Base-by-base conservation (phyloP, 352 stramenopile species). In the Pythium brachiatum region DNA sequence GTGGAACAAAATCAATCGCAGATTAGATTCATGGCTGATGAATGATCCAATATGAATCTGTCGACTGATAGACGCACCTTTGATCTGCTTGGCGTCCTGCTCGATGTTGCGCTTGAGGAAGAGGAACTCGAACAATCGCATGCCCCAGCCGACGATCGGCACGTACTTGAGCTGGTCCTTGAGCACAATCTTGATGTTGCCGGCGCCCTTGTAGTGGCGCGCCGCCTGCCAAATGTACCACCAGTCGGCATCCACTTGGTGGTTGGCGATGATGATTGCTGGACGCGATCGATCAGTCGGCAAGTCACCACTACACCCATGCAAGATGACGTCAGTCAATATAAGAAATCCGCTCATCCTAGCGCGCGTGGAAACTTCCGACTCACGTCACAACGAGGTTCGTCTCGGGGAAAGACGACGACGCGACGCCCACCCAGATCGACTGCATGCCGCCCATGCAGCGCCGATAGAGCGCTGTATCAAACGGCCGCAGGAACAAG, bases 211-310 rank as follows among this genome's bases (percentile, higher is more conserved):
- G 26, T 79, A 58, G 18, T 75, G 59, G 7, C 85, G 83, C 62
- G 88, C 80, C 27, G 90, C 80, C 64, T 94, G 83, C 83, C 92
- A 97, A 47, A 97, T 81, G 68, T 94, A 97, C 92, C 91, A 98
- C 77, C 90, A 97, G 75, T 98, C 94, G 12, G 81, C 88, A 70
- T 98, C 89, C 34, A 95, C 80, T 47, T 97, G 77, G 73, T 98
- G 92, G 75, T 98, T 98, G 8, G 77, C 85, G 26, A 97, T 85
- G 62, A 97, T 78, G 60, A 98, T 92, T 7, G 74, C 82, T 13
- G 89, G 89, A 16, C 89, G 88, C 12, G 83, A 67, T 20, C 69
- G 69, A 58, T 93, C 86, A 5, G 70, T 76, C 20, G 90, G 89
- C 20, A 97, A 60, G 53, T 97, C 85, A 7, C 86, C 86, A 16